A percentile compares a stretch with the other conserved stretches of the same genome.
These are phyloP conservation scores for Mortierella polycephala DNA, from an alignment of 371 early-diverging fungal genomes.

Conservation along the genomic window DNA sequence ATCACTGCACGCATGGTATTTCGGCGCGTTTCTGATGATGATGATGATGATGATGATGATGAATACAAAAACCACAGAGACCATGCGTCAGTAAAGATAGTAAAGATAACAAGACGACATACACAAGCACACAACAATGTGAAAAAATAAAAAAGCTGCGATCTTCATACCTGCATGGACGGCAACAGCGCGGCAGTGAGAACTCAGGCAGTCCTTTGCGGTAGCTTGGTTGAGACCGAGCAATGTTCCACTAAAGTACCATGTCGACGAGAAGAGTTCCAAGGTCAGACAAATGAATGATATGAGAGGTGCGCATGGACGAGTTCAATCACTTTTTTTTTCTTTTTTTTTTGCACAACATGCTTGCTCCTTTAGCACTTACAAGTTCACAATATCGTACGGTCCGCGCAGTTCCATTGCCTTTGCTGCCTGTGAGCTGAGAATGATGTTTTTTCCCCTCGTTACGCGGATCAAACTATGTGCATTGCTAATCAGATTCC, in stretches of 20 bases:
- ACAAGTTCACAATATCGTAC: slow-evolving; percentile 88
- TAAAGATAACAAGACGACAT: background rate
- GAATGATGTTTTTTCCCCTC: slow-evolving; percentile 88
- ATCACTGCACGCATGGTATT: slow-evolving; percentile 65
- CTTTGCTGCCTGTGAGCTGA: slow-evolving; percentile 81
- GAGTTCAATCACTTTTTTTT: background rate
- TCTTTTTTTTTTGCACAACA: background rate
- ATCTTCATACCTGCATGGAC: slow-evolving; percentile 65
- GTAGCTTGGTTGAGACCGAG: slow-evolving; percentile 67
- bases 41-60: slow-evolving; percentile 11
- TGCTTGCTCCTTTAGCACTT: slow-evolving; percentile 38
- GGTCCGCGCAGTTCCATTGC: slow-evolving; percentile 87
- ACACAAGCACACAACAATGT: background rate
- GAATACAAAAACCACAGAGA: background rate
- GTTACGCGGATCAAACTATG: slow-evolving; percentile 81
- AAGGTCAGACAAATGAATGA: too few species aligned
- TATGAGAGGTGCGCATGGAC: background rate
- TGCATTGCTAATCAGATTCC: slow-evolving; percentile 80
- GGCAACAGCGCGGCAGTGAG: slow-evolving; percentile 63
- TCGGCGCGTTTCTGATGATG: slow-evolving; percentile 66
- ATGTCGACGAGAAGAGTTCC: too few species aligned
- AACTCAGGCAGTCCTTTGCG: slow-evolving; percentile 62
- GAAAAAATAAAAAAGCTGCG: background rate
- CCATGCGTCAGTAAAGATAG: background rate
- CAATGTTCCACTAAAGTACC: slow-evolving; percentile 47